A percentile compares a stretch with the other conserved stretches of the same genome.
Evolutionary conservation across 495 filamentous ascomycete genomes (phyloP).

Genomic region (Parathielavia appendiculata): DNA sequence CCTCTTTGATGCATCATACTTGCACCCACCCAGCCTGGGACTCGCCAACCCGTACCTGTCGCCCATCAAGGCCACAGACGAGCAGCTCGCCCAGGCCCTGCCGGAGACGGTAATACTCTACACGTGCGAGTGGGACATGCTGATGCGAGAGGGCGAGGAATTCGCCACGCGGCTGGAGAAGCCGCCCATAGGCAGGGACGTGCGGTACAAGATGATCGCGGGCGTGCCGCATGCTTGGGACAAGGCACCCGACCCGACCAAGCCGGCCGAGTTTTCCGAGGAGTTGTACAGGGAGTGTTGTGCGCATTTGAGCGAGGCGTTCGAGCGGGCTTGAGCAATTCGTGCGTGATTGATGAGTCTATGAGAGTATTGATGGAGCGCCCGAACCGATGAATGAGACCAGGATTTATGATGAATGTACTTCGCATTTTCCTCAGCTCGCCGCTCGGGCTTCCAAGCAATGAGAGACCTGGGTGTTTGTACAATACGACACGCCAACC

Average conservation of each 20-base stretch:
- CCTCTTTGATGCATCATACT: conserved; percentile 83
- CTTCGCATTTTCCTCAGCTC: too few relatives aligned
- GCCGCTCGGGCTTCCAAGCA: too few relatives aligned
- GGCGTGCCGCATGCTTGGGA: conserved; percentile 80
- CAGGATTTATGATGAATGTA: too few relatives aligned
- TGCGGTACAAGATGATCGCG: conserved; percentile 65
- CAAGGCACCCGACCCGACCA: conserved; percentile 73
- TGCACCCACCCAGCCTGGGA: conserved; percentile 46
- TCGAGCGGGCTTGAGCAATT: conserved; percentile 16
- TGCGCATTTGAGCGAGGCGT: conserved; percentile 28
- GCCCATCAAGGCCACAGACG: conserved; percentile 37
- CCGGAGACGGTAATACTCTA: conserved; percentile 55
- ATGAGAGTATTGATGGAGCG: too few relatives aligned
- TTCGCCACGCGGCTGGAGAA: conserved; percentile 57
- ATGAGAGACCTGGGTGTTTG: too few relatives aligned
- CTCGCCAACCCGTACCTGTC: conserved; percentile 38
- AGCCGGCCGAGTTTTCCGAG: conserved; percentile 42
- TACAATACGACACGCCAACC: too few relatives aligned
- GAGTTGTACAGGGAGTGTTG: conserved; percentile 40
- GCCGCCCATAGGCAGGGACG: conserved; percentile 57
- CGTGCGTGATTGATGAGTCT: too few relatives aligned
- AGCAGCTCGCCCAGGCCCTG: conserved; percentile 39
- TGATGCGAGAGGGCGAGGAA: conserved; percentile 67
- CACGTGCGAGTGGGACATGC: conserved; percentile 89
- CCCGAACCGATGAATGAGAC: too few relatives aligned